A percentile compares a stretch with the other conserved stretches of the same genome.
phyloP scores from a whole-genome alignment of 1,139 yeast species.

The Yamadazyma trypodendri region DNA sequence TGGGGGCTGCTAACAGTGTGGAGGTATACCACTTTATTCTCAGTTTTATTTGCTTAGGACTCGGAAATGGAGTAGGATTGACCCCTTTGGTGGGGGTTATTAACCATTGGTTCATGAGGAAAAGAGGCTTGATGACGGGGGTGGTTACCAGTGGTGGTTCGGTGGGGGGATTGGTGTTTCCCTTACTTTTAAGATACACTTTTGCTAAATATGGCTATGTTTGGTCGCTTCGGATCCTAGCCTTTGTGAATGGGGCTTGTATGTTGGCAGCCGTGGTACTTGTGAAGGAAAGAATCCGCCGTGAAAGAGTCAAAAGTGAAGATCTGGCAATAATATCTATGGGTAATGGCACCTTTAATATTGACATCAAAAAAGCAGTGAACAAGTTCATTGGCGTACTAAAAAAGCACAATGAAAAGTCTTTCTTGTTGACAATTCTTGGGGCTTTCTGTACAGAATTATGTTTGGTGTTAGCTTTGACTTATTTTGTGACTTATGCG shows the following conservation, averaged over 20 bases:
- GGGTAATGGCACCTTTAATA: slow-evolving; percentile 1
- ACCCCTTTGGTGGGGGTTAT: slow-evolving; percentile 40
- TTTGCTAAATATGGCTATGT: slow-evolving; percentile 32
- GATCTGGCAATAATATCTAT: slow-evolving; percentile 1
- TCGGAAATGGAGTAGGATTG: slow-evolving; percentile 35
- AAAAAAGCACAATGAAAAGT: slow-evolving; percentile 17
- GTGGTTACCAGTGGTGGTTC: slow-evolving; percentile 43
- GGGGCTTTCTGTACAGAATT: slow-evolving; percentile 53
- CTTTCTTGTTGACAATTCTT: slow-evolving; percentile 23
- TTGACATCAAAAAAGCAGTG: slow-evolving; percentile 2
- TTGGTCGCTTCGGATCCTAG: slow-evolving; percentile 40
- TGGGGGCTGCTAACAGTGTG: slow-evolving; percentile 32
- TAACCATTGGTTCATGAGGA: slow-evolving; percentile 38
- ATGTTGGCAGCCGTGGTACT: slow-evolving; percentile 39
- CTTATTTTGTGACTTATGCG: slow-evolving; percentile 58
- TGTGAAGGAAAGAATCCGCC: slow-evolving; percentile 42
- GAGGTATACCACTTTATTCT: slow-evolving; percentile 37
- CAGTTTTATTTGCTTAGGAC: slow-evolving; percentile 33
- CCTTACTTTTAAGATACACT: slow-evolving; percentile 32
- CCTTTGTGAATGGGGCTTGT: slow-evolving; percentile 26
- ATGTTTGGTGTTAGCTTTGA: slow-evolving; percentile 49
- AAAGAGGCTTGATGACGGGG: slow-evolving; percentile 37
- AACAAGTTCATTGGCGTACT: slow-evolving; percentile 1
- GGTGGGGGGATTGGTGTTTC: slow-evolving; percentile 38
- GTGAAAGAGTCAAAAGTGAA: slow-evolving; percentile 3